Percentiles rank a stretch among this genome's conserved stretches.
phyloP scores from a whole-genome alignment of 2,329 filamentous ascomycete species.

The Phaeosphaeria sp. region DNA sequence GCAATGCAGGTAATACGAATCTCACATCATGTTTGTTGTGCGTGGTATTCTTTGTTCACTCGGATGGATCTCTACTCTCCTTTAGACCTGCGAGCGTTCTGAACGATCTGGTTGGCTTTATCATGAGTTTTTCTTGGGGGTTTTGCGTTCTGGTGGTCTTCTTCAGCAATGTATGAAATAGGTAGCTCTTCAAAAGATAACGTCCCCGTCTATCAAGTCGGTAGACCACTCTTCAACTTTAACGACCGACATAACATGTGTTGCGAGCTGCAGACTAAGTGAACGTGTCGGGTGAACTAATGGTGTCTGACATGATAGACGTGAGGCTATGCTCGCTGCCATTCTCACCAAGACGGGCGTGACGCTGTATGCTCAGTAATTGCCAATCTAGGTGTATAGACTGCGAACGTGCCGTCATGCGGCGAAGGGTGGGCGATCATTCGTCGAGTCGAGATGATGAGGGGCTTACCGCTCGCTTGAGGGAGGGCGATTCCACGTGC shows the following conservation, averaged over 20 bases:
- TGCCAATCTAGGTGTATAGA: neutral
- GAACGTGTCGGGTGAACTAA: neutral
- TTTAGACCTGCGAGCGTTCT: slow-evolving; percentile 28
- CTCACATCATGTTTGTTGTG: slow-evolving; percentile 43
- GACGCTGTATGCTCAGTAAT: neutral
- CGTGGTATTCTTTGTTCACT: slow-evolving; percentile 23
- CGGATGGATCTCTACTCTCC: slow-evolving; percentile 28
- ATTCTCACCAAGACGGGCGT: neutral
- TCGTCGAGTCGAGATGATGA: slow-evolving; percentile 14
- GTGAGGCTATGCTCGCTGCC: neutral
- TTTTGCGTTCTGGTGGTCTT: slow-evolving; percentile 23
- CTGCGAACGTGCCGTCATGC: slow-evolving; percentile 18
- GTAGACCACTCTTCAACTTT: slow-evolving; percentile 26
- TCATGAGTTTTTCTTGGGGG: slow-evolving; percentile 25
- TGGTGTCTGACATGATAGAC: neutral
- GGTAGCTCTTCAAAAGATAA: slow-evolving; percentile 37
- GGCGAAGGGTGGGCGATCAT: slow-evolving; percentile 1
- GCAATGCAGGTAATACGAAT: slow-evolving; percentile 36
- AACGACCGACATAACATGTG: slow-evolving; percentile 2
- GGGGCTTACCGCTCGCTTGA: slow-evolving; percentile 27
- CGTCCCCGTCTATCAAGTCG: slow-evolving; percentile 24
- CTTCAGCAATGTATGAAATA: slow-evolving; percentile 43
- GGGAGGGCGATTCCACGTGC: slow-evolving; percentile 30
- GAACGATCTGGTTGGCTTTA: slow-evolving; percentile 19
- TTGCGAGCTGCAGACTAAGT: neutral